Evolutionary conservation across 2,329 filamentous ascomycete species (phyloP).

Genomic region (Pseudogymnoascus pannorum): DNA sequence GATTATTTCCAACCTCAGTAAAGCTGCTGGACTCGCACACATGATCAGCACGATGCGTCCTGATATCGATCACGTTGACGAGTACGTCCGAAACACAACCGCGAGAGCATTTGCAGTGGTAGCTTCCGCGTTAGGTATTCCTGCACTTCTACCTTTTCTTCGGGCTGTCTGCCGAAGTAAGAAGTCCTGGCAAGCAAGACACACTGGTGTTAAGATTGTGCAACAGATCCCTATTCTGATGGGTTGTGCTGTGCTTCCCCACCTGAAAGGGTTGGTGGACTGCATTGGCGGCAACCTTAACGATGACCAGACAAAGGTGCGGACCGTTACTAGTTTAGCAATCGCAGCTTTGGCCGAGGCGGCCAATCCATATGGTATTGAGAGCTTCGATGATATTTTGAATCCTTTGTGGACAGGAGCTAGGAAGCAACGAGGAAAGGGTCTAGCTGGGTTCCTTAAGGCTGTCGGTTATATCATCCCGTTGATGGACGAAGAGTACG

Average conservation of each 20-base stretch:
- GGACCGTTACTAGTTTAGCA: slow-evolving; percentile 90
- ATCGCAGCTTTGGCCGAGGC: slow-evolving; percentile 94
- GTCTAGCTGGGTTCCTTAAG: slow-evolving; percentile 90
- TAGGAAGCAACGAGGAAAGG: slow-evolving; percentile 92
- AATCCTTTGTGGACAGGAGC: slow-evolving; percentile 97
- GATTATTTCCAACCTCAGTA: slow-evolving; percentile 96
- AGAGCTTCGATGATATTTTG: slow-evolving; percentile 95
- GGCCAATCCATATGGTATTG: slow-evolving; percentile 96
- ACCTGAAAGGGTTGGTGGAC: slow-evolving; percentile 91
- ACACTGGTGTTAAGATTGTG: slow-evolving; percentile 98
- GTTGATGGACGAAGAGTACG: slow-evolving; percentile 98
- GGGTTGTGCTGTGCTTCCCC: slow-evolving; percentile 92
- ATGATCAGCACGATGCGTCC: slow-evolving; percentile 99
- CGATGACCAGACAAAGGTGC: slow-evolving; percentile 95
- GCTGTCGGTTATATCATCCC: slow-evolving; percentile 97
- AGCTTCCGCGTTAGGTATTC: slow-evolving; percentile 90
- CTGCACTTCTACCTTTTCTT: slow-evolving; percentile 87
- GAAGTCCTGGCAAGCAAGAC: slow-evolving; percentile 97
- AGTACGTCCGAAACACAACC: slow-evolving; percentile 97
- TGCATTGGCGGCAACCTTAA: slow-evolving; percentile 94
- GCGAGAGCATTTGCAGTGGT: slow-evolving; percentile 96
- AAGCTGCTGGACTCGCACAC: slow-evolving; percentile 90
- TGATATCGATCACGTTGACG: slow-evolving; percentile 96
- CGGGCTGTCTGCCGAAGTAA: slow-evolving; percentile 95
- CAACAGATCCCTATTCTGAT: slow-evolving; percentile 98